Percentiles rank a stretch among this genome's conserved stretches.
phyloP scores from a whole-genome alignment of 2,329 filamentous ascomycete genomes.

The Pseudohalonectria lignicola region DNA sequence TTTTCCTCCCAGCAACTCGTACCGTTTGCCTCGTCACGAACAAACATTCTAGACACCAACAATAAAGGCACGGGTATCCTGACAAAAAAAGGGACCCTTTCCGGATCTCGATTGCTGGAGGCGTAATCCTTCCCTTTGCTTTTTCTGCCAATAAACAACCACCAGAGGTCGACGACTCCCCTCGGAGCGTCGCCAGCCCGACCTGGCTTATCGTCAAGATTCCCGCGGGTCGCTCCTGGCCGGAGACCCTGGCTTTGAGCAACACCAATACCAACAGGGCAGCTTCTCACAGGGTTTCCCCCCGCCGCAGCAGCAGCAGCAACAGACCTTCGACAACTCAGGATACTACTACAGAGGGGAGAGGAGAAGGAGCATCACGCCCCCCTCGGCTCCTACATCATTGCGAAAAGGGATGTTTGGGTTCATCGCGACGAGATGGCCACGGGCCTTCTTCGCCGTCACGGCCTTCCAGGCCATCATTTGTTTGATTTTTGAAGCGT shows the following conservation, averaged over 20 bases:
- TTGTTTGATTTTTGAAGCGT: slow-evolving; percentile 80
- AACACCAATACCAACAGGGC: no score
- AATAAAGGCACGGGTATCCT: no score
- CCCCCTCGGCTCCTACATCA: slow-evolving; percentile 18
- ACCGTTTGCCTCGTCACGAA: no score
- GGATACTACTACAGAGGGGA: slow-evolving; percentile 21
- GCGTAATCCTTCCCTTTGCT: no score
- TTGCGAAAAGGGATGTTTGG: slow-evolving; percentile 48
- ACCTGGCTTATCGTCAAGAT: slow-evolving; percentile 33
- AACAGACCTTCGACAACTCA: slow-evolving; percentile 17
- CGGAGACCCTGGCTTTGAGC: slow-evolving; percentile 22
- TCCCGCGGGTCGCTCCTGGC: slow-evolving; percentile 32
- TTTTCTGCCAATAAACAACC: no score
- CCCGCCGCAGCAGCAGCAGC: slow-evolving; percentile 9
- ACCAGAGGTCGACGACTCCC: no score
- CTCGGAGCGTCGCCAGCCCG: slow-evolving; percentile 20
- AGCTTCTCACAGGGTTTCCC: slow-evolving; percentile 8
- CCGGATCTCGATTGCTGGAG: no score
- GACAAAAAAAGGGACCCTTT: no score
- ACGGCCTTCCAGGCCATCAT: slow-evolving; percentile 68
- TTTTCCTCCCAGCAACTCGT: no score
- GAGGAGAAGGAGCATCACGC: slow-evolving; percentile 6
- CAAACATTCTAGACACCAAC: no score
- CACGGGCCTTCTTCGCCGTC: slow-evolving; percentile 70
- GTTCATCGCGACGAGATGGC: slow-evolving; percentile 76